Evolutionary conservation across 2,329 filamentous ascomycete genomes (phyloP).

Genomic region (Aspergillus quadrilineatus): DNA sequence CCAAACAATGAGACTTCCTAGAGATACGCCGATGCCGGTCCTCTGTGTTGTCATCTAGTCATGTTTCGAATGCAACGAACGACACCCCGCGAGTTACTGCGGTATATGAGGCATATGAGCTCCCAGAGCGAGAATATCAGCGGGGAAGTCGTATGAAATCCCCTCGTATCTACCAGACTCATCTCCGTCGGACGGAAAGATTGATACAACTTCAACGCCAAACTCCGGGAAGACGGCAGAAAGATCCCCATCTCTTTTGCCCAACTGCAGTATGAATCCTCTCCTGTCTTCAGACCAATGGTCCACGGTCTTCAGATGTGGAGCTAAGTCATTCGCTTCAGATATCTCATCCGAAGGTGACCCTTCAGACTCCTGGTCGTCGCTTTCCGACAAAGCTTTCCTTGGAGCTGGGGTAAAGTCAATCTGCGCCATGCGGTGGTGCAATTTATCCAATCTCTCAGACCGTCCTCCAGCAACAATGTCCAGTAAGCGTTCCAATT

Average conservation of each 20-base stretch:
- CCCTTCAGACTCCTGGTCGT: neutral
- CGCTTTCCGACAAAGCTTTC: neutral
- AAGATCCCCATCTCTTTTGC: neutral
- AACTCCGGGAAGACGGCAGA: neutral
- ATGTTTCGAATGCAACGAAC: neutral
- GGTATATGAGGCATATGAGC: neutral
- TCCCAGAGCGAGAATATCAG: neutral
- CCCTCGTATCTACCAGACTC: neutral
- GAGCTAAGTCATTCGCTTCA: neutral
- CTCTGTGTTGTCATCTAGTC: neutral
- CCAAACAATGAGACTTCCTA: neutral
- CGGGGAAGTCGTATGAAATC: neutral
- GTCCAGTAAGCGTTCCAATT: conserved; percentile 6
- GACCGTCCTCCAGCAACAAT: conserved; percentile 6
- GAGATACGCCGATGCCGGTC: neutral
- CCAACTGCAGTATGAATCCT: neutral
- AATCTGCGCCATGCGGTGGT: conserved; percentile 2
- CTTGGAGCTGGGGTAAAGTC: conserved; percentile 1
- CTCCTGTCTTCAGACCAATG: neutral
- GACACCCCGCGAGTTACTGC: neutral
- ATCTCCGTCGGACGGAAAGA: neutral
- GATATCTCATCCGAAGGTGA: neutral
- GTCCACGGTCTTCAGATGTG: neutral
- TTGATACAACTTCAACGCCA: neutral
- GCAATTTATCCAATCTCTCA: conserved; percentile 6